Percentiles rank a stretch among this genome's conserved stretches.
phyloP scores from a whole-genome alignment of 345 rosid species.

The Crucihimalaya himalaica region DNA sequence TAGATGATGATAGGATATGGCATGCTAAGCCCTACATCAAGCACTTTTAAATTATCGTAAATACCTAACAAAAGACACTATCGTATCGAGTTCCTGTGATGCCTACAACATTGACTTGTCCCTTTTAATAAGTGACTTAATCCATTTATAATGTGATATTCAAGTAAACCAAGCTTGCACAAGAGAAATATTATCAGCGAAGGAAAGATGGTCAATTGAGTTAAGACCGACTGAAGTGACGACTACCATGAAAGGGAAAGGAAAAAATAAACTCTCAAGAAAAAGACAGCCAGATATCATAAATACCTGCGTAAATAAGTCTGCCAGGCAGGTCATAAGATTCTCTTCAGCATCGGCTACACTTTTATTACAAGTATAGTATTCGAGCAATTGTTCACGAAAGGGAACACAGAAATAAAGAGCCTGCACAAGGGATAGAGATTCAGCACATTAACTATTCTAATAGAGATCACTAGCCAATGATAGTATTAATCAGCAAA shows the following conservation, averaged over 20 bases:
- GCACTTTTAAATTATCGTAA: neutral
- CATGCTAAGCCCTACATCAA: neutral
- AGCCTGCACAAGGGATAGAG: conserved; percentile 58
- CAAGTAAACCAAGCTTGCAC: conserved; percentile 9
- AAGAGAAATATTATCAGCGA: neutral
- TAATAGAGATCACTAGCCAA: neutral
- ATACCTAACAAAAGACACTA: neutral
- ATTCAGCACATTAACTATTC: neutral
- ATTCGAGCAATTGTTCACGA: conserved; percentile 98
- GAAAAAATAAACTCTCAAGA: neutral
- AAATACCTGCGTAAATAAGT: conserved; percentile 86
- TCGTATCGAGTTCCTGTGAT: neutral
- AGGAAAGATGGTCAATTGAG: conserved; percentile 15
- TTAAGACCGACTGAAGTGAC: neutral
- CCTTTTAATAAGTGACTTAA: neutral
- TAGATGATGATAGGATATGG: neutral
- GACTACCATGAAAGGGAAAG: neutral
- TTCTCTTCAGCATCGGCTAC: conserved; percentile 86
- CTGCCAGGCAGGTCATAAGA: conserved; percentile 95
- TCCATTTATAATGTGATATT: neutral
- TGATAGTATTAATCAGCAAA: neutral
- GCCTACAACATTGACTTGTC: neutral
- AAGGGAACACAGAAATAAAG: conserved; percentile 97
- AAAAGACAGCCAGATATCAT: neutral
- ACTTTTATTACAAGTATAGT: conserved; percentile 72